phyloP scores from a whole-genome alignment of 2,329 filamentous ascomycete species.

The Sphaerulina musiva region DNA sequence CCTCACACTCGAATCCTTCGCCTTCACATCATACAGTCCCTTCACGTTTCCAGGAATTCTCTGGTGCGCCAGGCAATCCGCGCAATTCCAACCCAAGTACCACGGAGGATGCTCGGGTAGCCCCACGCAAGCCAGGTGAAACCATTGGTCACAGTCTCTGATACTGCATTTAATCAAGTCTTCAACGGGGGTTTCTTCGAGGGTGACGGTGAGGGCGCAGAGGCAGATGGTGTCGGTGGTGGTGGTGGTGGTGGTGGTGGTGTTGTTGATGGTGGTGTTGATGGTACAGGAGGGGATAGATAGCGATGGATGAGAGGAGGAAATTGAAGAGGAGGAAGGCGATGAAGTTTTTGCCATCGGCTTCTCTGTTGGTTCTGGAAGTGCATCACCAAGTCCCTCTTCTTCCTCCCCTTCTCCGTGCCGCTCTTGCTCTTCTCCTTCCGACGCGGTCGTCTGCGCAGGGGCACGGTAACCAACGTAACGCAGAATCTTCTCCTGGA shows the following conservation, averaged over 20 bases:
- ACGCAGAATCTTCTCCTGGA: too few species aligned
- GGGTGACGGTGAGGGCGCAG: not conserved
- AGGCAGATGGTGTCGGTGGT: not conserved
- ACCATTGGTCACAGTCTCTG: constrained; percentile 15
- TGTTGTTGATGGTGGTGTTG: too few species aligned
- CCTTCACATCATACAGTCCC: constrained; percentile 3
- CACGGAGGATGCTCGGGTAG: constrained; percentile 14
- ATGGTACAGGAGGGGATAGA: not conserved
- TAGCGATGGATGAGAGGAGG: not conserved
- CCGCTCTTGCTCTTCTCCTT: too few species aligned
- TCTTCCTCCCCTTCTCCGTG: too few species aligned
- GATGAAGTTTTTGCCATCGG: too few species aligned
- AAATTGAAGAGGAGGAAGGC: not conserved
- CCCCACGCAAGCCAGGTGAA: constrained; percentile 14
- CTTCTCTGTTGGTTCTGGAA: too few species aligned
- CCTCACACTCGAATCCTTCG: not conserved
- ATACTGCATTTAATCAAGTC: constrained; percentile 10
- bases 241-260: not conserved
- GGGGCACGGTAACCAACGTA: too few species aligned
- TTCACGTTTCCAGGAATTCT: not conserved
- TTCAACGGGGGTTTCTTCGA: constrained; percentile 3
- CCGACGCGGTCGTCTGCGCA: too few species aligned
- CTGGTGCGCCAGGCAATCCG: not conserved
- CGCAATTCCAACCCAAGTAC: constrained; percentile 16
- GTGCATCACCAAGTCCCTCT: too few species aligned